phyloP scores from a whole-genome alignment of 2,329 filamentous ascomycete species.

The Calonectria multiphialidica region DNA sequence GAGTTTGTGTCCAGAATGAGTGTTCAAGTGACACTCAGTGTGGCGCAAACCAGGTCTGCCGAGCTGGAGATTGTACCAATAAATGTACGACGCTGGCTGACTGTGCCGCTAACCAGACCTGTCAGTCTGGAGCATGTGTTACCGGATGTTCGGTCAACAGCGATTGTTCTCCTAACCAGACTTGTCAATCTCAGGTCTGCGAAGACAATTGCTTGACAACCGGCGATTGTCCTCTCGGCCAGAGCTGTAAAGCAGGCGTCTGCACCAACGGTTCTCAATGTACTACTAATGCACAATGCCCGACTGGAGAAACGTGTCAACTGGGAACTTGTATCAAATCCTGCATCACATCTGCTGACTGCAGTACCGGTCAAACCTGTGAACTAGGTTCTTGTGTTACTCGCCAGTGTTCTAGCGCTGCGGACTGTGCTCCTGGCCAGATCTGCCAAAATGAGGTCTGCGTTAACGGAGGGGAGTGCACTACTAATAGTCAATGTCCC shows the following conservation, averaged over 20 bases:
- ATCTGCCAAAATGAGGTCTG: neutral
- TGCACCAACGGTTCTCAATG: slow-evolving; percentile 5
- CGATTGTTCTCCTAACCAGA: neutral
- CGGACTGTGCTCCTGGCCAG: neutral
- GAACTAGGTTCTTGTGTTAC: neutral
- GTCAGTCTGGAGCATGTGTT: slow-evolving; percentile 1
- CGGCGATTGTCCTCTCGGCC: neutral
- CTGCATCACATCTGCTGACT: neutral
- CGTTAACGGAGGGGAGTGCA: neutral
- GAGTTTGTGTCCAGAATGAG: neutral
- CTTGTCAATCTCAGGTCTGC: neutral
- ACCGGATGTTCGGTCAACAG: neutral
- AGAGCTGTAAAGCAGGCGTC: slow-evolving; percentile 1
- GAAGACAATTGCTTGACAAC: neutral
- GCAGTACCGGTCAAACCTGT: neutral
- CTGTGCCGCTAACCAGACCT: neutral
- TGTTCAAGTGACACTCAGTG: neutral
- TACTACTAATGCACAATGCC: neutral
- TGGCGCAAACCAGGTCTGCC: neutral
- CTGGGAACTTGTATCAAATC: neutral
- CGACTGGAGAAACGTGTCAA: neutral
- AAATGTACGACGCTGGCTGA: neutral
- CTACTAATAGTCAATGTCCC: neutral
- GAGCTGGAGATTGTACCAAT: neutral
- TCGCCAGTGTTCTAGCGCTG: neutral